These are phyloP conservation scores for Salix exigua DNA, from an alignment of 345 rosid species.

Conservation along the genomic window DNA sequence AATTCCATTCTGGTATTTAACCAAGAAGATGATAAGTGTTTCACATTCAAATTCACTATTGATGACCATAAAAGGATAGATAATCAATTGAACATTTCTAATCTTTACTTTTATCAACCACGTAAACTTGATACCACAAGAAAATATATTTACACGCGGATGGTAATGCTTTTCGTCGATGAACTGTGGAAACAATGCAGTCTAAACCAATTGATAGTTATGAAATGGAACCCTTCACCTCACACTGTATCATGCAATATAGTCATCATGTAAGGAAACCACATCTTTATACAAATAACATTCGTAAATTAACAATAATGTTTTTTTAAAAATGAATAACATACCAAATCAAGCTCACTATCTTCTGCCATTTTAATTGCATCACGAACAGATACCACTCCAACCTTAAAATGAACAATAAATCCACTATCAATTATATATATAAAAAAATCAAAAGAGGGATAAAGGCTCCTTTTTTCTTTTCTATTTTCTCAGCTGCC, in stretches of 20 bases:
- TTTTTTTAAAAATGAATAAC: neutral
- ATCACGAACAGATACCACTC: slow-evolving; percentile 64
- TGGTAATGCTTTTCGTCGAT: neutral
- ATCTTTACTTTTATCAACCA: neutral
- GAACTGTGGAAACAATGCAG: neutral
- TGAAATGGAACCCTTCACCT: neutral
- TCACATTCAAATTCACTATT: neutral
- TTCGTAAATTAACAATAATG: neutral
- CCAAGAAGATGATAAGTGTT: neutral
- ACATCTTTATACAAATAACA: neutral
- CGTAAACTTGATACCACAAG: neutral
- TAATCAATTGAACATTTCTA: neutral
- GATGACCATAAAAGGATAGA: neutral
- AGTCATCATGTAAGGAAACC: neutral
- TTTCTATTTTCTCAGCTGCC: neutral
- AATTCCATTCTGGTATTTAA: neutral
- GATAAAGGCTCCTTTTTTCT: neutral
- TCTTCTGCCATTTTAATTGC: slow-evolving; percentile 84
- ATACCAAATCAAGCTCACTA: slow-evolving; percentile 86
- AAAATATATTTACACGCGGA: neutral
- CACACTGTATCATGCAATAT: neutral
- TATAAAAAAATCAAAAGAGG: neutral
- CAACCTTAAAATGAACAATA: slow-evolving; percentile 44
- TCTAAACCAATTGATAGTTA: neutral
- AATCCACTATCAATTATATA: slow-evolving; percentile 2